Percentiles rank a stretch among this genome's conserved stretches.
Conservation (phyloP, 371 early-diverging fungal genomes). For the Capillidium heterosporum region DNA sequence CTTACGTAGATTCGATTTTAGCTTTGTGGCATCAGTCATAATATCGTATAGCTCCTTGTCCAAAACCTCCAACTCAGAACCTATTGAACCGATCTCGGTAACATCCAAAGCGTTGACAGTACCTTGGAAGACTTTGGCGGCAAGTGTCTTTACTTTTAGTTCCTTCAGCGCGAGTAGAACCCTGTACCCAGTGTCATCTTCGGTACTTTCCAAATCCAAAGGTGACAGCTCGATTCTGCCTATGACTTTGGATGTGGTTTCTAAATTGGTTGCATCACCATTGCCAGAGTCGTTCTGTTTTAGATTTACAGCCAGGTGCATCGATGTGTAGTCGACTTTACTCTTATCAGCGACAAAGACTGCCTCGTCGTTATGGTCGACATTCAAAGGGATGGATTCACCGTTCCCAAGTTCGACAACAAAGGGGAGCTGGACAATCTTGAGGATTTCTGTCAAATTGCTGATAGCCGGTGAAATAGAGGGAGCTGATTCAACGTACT, state of each 20-base stretch:
- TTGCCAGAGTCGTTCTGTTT: neutral
- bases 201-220: too few relatives aligned
- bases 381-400: conserved; percentile 9
- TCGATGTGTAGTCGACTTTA: neutral
- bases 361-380: conserved; percentile 1
- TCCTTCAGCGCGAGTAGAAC: too few relatives aligned
- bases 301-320: neutral
- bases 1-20: neutral
- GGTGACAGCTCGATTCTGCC: too few relatives aligned
- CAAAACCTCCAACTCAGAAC: neutral
- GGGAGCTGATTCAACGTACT: conserved; percentile 11
- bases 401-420: conserved; percentile 4
- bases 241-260: too few relatives aligned
- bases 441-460: conserved; percentile 11
- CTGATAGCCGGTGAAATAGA: conserved; percentile 13
- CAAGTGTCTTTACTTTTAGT: too few relatives aligned
- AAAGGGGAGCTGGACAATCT: conserved; percentile 6
- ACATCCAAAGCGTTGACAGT: conserved; percentile 2
- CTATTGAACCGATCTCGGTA: conserved; percentile 7
- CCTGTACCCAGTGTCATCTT: too few relatives aligned
- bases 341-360: neutral
- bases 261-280: too few relatives aligned
- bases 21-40: too few relatives aligned
- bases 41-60: neutral
- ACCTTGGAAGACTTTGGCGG: too few relatives aligned